Conservation (phyloP, 768 basidiomycete genomes). For the Amanita pallidorosea region DNA sequence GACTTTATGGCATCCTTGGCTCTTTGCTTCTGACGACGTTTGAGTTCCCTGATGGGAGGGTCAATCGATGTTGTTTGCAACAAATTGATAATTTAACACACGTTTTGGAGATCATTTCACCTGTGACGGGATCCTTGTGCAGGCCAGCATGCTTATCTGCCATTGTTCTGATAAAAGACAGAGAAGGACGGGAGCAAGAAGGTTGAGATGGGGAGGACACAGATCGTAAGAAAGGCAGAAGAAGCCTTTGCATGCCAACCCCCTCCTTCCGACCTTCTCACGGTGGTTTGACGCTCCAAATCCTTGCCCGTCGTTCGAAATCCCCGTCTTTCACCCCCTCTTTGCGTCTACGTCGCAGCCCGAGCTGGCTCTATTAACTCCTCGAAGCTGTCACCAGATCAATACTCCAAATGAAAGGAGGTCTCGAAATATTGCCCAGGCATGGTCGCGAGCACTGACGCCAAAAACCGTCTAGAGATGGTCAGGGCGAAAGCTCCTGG, state of each 20-base stretch:
- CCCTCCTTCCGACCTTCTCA: too few species aligned
- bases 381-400: too few species aligned
- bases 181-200: background rate
- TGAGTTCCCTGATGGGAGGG: conserved; percentile 64
- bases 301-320: too few species aligned
- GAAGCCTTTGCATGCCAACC: conserved; percentile 3
- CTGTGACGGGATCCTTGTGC: conserved; percentile 79
- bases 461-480: too few species aligned
- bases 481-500: too few species aligned
- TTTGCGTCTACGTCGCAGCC: too few species aligned
- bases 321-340: too few species aligned
- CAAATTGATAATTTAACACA: conserved; percentile 26
- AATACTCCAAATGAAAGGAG: too few species aligned
- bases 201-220: background rate
- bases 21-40: conserved; percentile 84
- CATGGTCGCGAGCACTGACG: too few species aligned
- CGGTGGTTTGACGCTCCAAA: too few species aligned
- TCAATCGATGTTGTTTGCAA: conserved; percentile 14
- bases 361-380: too few species aligned
- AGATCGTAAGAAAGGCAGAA: background rate
- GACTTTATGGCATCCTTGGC: conserved; percentile 73
- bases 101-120: conserved; percentile 97
- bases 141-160: conserved; percentile 30
- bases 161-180: conserved; percentile 20
- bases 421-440: too few species aligned